Evolutionary conservation across 148 eudicot genomes (phyloP).

Genomic region (Selenicereus undatus): DNA sequence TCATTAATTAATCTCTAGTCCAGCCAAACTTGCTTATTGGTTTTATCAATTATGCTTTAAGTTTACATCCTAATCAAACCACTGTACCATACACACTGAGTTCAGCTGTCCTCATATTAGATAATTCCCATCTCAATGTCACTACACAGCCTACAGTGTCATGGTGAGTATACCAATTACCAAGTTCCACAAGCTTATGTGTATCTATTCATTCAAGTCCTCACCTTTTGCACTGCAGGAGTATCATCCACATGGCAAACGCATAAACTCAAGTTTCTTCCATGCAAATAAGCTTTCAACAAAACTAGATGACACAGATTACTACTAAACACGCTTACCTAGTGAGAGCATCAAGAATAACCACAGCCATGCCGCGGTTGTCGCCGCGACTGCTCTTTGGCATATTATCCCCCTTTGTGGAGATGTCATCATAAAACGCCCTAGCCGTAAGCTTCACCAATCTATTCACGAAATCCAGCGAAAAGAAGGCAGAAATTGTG

Average conservation of each 20-base stretch:
- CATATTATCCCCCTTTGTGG: constrained; percentile 84
- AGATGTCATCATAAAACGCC: constrained; percentile 86
- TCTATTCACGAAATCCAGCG: constrained; percentile 30
- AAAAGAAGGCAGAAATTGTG: too few species aligned
- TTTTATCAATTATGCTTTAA: background rate
- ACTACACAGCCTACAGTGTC: too few species aligned
- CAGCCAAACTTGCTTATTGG: background rate
- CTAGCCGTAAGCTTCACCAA: constrained; percentile 90
- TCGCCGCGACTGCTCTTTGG: constrained; percentile 74
- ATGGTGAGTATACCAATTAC: too few species aligned
- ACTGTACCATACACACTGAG: background rate
- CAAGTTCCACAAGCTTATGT: background rate
- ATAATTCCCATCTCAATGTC: too few species aligned
- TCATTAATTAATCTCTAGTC: background rate
- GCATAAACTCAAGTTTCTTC: background rate
- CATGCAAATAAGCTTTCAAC: background rate
- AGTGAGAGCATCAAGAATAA: constrained; percentile 92
- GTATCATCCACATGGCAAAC: background rate
- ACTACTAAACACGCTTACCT: constrained; percentile 34
- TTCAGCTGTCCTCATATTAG: background rate
- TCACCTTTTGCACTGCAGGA: background rate
- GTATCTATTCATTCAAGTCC: too few species aligned
- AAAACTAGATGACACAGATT: too few species aligned
- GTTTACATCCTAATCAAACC: background rate
- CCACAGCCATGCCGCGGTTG: constrained; percentile 88